These are phyloP conservation scores for Puya raimondii DNA, from an alignment of 176 grass and related monocot species.

Conservation along the genomic window DNA sequence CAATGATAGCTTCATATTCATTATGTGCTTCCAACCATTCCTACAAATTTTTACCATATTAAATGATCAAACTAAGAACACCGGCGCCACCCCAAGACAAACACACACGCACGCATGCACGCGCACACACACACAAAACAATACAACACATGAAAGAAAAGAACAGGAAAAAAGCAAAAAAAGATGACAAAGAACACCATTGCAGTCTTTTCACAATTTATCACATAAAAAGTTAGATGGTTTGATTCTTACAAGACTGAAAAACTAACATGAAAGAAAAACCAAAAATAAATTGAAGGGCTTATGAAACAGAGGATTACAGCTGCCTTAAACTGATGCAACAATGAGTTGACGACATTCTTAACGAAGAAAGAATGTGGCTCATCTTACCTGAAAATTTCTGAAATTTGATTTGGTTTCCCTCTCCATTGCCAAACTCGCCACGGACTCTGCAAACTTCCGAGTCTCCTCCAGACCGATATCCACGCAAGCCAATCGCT, in stretches of 20 bases:
- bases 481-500: slow-evolving; percentile 46
- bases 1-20: slow-evolving; percentile 55
- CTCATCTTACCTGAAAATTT: slow-evolving; percentile 62
- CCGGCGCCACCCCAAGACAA: not conserved
- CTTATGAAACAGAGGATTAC: no score
- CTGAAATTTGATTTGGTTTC: slow-evolving; percentile 73
- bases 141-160: no score
- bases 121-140: no score
- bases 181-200: no score
- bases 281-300: no score
- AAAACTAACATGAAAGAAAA: no score
- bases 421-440: slow-evolving; percentile 64
- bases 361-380: not conserved
- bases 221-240: no score
- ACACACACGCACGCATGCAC: not conserved
- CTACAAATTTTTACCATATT: slow-evolving; percentile 26
- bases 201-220: no score
- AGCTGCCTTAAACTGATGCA: no score
- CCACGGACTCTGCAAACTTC: slow-evolving; percentile 63
- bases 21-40: slow-evolving; percentile 59
- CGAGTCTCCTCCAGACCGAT: slow-evolving; percentile 36
- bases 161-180: no score
- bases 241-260: no score
- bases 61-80: slow-evolving; percentile 11
- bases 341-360: not conserved